Evolutionary conservation across 2,329 filamentous ascomycete genomes (phyloP), one percentile per base, ranked within the genome.

Genomic region (Biscogniauxia mediterranea): DNA sequence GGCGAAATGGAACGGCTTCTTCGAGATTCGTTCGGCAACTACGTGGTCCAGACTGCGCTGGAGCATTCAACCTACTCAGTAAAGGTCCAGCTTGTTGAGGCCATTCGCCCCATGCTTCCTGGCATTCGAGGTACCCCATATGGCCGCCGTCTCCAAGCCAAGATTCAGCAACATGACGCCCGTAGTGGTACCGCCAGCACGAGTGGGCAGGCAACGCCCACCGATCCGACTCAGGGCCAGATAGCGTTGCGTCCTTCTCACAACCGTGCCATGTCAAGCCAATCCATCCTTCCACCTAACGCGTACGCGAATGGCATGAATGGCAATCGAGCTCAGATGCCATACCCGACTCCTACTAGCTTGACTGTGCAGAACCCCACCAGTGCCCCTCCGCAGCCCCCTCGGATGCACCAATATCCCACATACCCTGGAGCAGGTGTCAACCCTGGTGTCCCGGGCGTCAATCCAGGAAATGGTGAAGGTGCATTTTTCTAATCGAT

Each of bases 11-110:
- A 97, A 71, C 89, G 89, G 66, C 88, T 97, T 68, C 85, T 99
- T 61, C 90, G 92, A 51, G 95, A 99, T 76, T 92, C 90, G 0
- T 99, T 92, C 73, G 95, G 92, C 75, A 99, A 99, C 79, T 99
- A 99, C 71, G 95, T 99, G 66, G 91, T 99, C 49, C 95, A 99
- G 81, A 99, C 95, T 49, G 93, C 95, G 26, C 85, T 97, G 68
- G 93, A 97, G 70, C 93, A 92, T 71, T 86, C 91, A 13, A 91
- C 93, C 58, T 82, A 85, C 6, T 82, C 87, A 28, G 89, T 87
- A 74, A 93, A 94, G 78, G 80, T 83, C 61, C 86, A 86, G 54
- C 83, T 99, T 52, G 88, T 96, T 53, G 93, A 98, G 63, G 83
- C 85, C 42, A 93, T 98, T 70, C 91, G 93, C 49, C 92, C 93